Evolutionary conservation across 169 alveolate genomes (phyloP).

Genomic region (Eimeria falciformis): DNA sequence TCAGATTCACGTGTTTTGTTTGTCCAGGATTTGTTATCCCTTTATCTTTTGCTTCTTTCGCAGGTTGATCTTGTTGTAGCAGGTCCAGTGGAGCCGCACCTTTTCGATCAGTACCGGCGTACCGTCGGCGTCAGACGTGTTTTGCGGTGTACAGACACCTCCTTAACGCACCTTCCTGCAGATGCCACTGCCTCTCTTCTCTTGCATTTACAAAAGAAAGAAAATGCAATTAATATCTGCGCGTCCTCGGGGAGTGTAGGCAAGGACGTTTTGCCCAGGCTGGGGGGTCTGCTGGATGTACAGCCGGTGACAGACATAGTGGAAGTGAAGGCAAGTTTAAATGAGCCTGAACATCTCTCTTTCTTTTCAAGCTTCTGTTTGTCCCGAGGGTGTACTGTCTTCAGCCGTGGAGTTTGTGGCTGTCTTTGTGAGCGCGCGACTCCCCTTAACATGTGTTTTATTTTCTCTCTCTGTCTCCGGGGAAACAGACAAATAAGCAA

Average conservation of each 20-base stretch:
- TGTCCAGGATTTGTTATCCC: too few species aligned
- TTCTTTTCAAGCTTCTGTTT: too few species aligned
- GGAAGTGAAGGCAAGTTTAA: background rate
- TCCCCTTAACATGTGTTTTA: too few species aligned
- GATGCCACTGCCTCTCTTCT: background rate
- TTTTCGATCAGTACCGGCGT: background rate
- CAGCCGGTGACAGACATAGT: slow-evolving; percentile 26
- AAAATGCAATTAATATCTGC: background rate
- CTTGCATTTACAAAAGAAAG: too few species aligned
- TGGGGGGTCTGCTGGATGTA: background rate
- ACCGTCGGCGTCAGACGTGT: background rate
- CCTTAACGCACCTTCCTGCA: background rate
- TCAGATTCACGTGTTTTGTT: too few species aligned
- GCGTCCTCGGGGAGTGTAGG: background rate
- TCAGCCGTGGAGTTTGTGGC: too few species aligned
- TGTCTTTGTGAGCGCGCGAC: too few species aligned
- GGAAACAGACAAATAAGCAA: too few species aligned
- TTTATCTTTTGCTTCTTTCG: background rate
- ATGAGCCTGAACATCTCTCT: too few species aligned
- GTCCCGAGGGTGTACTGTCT: too few species aligned
- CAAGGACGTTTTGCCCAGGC: background rate
- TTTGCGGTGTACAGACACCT: background rate
- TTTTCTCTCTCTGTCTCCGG: too few species aligned
- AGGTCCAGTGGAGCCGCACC: background rate
- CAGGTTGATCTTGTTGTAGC: background rate